Base-by-base conservation (phyloP, 1,139 yeast species). In the Suhomyces chickasaworum region DNA sequence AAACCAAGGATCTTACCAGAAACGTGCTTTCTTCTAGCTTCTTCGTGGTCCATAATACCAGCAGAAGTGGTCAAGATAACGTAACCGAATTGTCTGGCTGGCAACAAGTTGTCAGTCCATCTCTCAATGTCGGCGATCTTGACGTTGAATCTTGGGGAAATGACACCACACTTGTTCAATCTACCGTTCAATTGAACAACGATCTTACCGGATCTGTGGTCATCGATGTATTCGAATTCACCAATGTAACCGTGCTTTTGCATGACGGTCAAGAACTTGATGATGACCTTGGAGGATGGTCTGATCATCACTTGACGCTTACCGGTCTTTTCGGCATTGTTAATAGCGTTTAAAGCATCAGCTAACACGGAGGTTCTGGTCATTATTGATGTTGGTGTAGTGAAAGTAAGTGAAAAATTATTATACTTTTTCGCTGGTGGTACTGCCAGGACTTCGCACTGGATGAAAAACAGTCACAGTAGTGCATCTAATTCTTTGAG, bases 31-130 rank as follows among this genome's bases (percentile, higher is more conserved):
- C 98, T 88, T 85, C 97, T 90, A 64, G 99, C 99, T 81, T 93
- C 99, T 81, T 93, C 99, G 80, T 93, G 99, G 82, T 93, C 98
- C 97, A 93, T 90, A 66, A 93, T 93, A 79, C 99, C 99, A 65
- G 98, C 97, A 65, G 99, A 93, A 64, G 99, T 93, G 75, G 99
- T 91, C 70, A 91, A 84, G 73, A 91, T 87, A 69, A 91, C 91
- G 79, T 80, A 90, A 80, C 98, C 98, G 69, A 91, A 91, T 78
- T 91, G 98, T 86, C 98, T 89, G 58, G 98, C 96, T 69, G 98
- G 98, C 70, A 91, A 81, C 71, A 91, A 84, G 84, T 89, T 90
- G 74, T 84, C 96, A 64, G 96, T 90, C 98, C 98, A 91, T 80
- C 89, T 89, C 80, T 91, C 98, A 65, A 91, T 85, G 69, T 91